These are phyloP conservation scores for Monosporascus sp. DNA, from an alignment of 2,329 filamentous ascomycete species.

Conservation along the genomic window DNA sequence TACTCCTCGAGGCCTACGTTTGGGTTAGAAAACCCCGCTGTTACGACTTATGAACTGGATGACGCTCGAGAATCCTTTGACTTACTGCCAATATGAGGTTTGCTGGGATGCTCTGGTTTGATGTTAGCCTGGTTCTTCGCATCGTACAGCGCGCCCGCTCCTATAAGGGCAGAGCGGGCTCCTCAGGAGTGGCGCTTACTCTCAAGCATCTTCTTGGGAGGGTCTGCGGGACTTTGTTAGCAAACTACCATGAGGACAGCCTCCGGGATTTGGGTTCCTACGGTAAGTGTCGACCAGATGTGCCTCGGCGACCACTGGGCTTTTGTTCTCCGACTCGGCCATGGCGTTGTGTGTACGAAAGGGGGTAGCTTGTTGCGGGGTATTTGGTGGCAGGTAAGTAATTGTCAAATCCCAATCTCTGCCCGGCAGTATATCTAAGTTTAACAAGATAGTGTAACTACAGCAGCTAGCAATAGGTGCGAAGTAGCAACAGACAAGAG, in stretches of 20 bases:
- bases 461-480: not conserved
- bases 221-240: conserved; percentile 39
- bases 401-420: not conserved
- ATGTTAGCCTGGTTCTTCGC: conserved; percentile 17
- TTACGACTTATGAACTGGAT: not conserved
- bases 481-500: not conserved
- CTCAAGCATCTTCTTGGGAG: conserved; percentile 60
- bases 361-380: conserved; percentile 12
- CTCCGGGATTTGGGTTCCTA: conserved; percentile 32
- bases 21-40: conserved; percentile 12
- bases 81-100: conserved; percentile 62
- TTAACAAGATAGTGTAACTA: too few relatives aligned
- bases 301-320: conserved; percentile 65
- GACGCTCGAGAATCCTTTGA: conserved; percentile 8
- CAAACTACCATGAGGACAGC: conserved; percentile 6
- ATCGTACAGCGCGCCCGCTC: not conserved
- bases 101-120: conserved; percentile 58
- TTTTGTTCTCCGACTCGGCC: conserved; percentile 39
- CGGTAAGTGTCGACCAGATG: conserved; percentile 71
- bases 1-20: conserved; percentile 58
- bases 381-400: conserved; percentile 1
- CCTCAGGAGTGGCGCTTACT: conserved; percentile 42
- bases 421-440: too few relatives aligned
- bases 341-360: conserved; percentile 27
- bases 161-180: not conserved